phyloP scores from a whole-genome alignment of 2,329 filamentous ascomycete species.

The Diplodia seriata region DNA sequence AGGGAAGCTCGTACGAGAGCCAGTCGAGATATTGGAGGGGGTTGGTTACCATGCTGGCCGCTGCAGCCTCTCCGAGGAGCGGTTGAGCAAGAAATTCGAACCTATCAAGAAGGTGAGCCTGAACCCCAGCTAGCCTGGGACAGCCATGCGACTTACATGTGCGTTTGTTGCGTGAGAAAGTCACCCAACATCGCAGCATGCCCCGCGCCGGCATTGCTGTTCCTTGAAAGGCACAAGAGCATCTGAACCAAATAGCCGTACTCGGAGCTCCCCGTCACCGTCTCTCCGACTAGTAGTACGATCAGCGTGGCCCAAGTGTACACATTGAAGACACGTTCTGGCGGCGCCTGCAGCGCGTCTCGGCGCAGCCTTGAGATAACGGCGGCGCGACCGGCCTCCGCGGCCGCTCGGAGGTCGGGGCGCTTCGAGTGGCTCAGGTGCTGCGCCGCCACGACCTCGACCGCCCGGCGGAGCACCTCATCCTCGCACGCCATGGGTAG shows the following conservation, averaged over 20 bases:
- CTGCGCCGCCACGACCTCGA: conserved; percentile 51
- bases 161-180: conserved; percentile 33
- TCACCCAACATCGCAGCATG: background rate
- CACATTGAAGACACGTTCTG: conserved; percentile 45
- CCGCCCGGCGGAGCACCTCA: conserved; percentile 46
- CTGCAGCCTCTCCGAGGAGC: conserved; percentile 34
- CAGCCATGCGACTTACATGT: background rate
- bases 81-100: conserved; percentile 37
- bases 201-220: background rate
- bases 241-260: conserved; percentile 49
- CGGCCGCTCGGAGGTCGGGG: conserved; percentile 43
- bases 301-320: conserved; percentile 50
- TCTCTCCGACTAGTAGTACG: conserved; percentile 51
- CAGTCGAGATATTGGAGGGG: conserved; percentile 34
- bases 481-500: conserved; percentile 52
- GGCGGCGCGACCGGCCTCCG: conserved; percentile 47
- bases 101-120: conserved; percentile 21
- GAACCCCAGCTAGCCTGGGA: too few species aligned
- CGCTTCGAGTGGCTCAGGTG: conserved; percentile 45
- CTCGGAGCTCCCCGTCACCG: conserved; percentile 51
- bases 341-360: conserved; percentile 42
- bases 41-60: conserved; percentile 33
- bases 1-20: conserved; percentile 33
- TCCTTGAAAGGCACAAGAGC: conserved; percentile 42
- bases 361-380: conserved; percentile 48